Evolutionary conservation across 106 monocot genomes (phyloP), one percentile per base, ranked within the genome.

Genomic region (Alisma plantagoaquatica): DNA sequence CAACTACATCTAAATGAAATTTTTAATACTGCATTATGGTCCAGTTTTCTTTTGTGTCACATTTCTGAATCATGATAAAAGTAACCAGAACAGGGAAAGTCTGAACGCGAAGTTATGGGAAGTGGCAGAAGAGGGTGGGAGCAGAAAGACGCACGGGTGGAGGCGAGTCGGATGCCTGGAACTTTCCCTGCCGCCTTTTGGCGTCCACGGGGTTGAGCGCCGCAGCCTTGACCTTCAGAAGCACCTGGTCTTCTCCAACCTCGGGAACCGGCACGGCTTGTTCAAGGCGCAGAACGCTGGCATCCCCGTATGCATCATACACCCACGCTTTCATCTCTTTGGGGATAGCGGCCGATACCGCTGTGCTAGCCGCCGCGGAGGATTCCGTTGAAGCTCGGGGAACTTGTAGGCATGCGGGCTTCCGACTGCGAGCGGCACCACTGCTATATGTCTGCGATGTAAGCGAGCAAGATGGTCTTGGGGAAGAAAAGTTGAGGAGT

Each of bases 131-230:
- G n/a, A n/a, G n/a, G n/a, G n/a, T n/a, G n/a, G n/a, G n/a, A n/a
- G n/a, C n/a, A n/a, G 0, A 7, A 50, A 54, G 33, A 35, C 73
- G 72, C 51, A 96, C 94, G 19, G 94, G 94, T 21, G 71, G 56
- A 44, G 81, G 84, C n/a, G 94, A 96, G 43, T 89, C 88, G 0
- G 81, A 73, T 52, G 84, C 81, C 64, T 85, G 78, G 58, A 96
- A 89, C 57, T 89, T 89, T 31, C 96, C 96, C 17, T 60, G 68
- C 70, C 96, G 68, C 63, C 88, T 75, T 76, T 96, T 96, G 46
- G 67, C 81, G 71, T 96, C 96, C 12, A 89, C 78, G 10, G 96
- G 96, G 48, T 96, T 96, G 42, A 96, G 63, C 29, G 75, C 84
- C 20, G 96, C 88, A 19, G 96, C 88, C 0, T 50, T 55, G 21